These are phyloP conservation scores for Capsella bursapastoris DNA, from an alignment of 345 rosid genomes.

Conservation along the genomic window DNA sequence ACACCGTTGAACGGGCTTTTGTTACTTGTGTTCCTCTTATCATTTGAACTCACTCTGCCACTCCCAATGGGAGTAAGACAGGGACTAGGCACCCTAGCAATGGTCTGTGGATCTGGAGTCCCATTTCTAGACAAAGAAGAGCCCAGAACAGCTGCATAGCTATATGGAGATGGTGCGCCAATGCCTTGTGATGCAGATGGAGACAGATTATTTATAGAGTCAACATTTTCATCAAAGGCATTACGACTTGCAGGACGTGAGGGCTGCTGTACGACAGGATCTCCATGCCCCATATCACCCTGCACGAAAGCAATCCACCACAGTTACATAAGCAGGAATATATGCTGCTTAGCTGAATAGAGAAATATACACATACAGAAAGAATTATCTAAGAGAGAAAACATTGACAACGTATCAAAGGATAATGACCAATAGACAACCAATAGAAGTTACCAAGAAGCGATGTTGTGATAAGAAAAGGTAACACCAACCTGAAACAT, in stretches of 20 bases:
- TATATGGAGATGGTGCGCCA: constrained; percentile 59
- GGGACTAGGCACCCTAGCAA: constrained; percentile 88
- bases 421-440: background rate
- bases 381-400: background rate
- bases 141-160: constrained; percentile 85
- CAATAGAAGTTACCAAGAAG: background rate
- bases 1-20: constrained; percentile 63
- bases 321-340: background rate
- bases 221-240: constrained; percentile 70
- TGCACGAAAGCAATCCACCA: constrained; percentile 42
- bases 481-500: constrained; percentile 69
- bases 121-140: constrained; percentile 77
- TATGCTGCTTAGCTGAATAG: too few species aligned
- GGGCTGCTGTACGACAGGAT: constrained; percentile 21
- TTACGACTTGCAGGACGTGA: constrained; percentile 83
- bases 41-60: constrained; percentile 60
- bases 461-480: background rate
- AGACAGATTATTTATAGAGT: constrained; percentile 54
- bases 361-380: background rate
- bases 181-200: constrained; percentile 54
- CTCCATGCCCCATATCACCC: constrained; percentile 39
- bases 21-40: constrained; percentile 60
- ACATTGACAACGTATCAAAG: constrained; percentile 17
- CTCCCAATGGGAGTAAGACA: constrained; percentile 88
- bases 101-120: constrained; percentile 86